Conservation (phyloP, 805 yeast species). For the Cyberlindnera euphorbiiphila region DNA sequence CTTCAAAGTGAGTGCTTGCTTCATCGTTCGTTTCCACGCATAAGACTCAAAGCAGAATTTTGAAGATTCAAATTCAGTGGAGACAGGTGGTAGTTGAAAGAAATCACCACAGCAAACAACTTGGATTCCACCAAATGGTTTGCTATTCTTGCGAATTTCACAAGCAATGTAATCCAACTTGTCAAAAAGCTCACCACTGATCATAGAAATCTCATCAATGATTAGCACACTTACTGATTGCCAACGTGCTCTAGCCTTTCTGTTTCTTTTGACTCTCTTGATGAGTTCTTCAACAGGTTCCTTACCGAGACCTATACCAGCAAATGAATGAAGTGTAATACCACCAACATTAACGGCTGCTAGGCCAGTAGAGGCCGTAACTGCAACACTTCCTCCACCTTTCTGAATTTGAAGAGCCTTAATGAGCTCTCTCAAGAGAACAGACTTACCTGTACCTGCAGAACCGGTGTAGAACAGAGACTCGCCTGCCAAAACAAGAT, state of each 20-base stretch:
- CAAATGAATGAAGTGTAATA: constrained; percentile 67
- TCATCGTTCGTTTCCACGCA: constrained; percentile 58
- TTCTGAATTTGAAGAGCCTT: constrained; percentile 45
- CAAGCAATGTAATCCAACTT: constrained; percentile 61
- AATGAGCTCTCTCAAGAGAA: constrained; percentile 65
- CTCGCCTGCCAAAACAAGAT: constrained; percentile 57
- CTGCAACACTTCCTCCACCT: constrained; percentile 49
- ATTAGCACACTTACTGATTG: constrained; percentile 50
- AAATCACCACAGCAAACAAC: constrained; percentile 76
- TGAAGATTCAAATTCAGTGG: constrained; percentile 26
- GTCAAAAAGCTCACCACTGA: constrained; percentile 63
- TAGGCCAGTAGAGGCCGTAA: constrained; percentile 81
- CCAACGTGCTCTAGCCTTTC: constrained; percentile 54
- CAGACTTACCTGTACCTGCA: constrained; percentile 98
- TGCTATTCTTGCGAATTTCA: constrained; percentile 38
- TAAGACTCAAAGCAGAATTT: constrained; percentile 62
- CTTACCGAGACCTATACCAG: constrained; percentile 73
- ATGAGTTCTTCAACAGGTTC: constrained; percentile 45
- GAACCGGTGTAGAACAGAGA: constrained; percentile 93
- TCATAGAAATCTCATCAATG: constrained; percentile 79
- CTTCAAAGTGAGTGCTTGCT: constrained; percentile 52
- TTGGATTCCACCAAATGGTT: constrained; percentile 81
- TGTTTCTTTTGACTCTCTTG: constrained; percentile 50
- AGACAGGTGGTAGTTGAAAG: constrained; percentile 76
- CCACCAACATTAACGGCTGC: constrained; percentile 86